phyloP scores from a whole-genome alignment of 1,284 basidiomycete genomes.

The Sporisorium iseilematis-ciliati region DNA sequence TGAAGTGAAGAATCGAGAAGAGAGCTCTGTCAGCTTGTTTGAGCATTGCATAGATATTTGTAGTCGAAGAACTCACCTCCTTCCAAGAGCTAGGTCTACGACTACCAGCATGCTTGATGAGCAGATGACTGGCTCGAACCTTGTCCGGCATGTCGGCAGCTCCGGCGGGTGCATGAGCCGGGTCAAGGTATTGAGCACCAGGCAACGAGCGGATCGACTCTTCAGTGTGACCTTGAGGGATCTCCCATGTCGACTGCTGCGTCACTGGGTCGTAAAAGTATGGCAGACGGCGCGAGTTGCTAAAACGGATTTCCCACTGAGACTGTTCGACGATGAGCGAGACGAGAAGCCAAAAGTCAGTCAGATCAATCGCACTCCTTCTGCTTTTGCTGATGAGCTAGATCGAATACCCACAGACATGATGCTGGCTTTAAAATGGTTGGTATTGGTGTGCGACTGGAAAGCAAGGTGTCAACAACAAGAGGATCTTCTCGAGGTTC shows the following conservation, averaged over 20 bases:
- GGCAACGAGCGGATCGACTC: conserved; percentile 61
- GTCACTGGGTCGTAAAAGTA: conserved; percentile 89
- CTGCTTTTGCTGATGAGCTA: too few species aligned
- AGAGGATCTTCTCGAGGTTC: conserved; percentile 4
- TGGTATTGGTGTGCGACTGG: background rate
- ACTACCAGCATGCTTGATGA: conserved; percentile 91
- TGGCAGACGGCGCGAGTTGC: conserved; percentile 80
- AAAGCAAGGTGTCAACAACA: background rate
- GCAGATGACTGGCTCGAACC: conserved; percentile 91
- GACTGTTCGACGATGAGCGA: conserved; percentile 15
- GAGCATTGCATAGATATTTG: background rate
- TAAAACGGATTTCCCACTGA: conserved; percentile 73
- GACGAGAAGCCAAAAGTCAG: background rate
- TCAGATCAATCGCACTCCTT: too few species aligned
- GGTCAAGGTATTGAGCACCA: conserved; percentile 60
- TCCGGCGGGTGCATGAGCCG: conserved; percentile 47
- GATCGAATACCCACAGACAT: conserved; percentile 12
- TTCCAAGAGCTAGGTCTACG: conserved; percentile 78
- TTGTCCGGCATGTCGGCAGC: conserved; percentile 71
- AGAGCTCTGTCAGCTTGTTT: background rate
- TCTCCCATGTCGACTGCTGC: conserved; percentile 84
- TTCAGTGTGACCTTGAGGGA: conserved; percentile 77
- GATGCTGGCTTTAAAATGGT: background rate
- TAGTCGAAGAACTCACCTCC: conserved; percentile 43
- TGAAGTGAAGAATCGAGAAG: too few species aligned